A percentile compares a stretch with the other conserved stretches of the same genome.
phyloP scores from a whole-genome alignment of 2,329 filamentous ascomycete species.

The Phialophora verrucosa region DNA sequence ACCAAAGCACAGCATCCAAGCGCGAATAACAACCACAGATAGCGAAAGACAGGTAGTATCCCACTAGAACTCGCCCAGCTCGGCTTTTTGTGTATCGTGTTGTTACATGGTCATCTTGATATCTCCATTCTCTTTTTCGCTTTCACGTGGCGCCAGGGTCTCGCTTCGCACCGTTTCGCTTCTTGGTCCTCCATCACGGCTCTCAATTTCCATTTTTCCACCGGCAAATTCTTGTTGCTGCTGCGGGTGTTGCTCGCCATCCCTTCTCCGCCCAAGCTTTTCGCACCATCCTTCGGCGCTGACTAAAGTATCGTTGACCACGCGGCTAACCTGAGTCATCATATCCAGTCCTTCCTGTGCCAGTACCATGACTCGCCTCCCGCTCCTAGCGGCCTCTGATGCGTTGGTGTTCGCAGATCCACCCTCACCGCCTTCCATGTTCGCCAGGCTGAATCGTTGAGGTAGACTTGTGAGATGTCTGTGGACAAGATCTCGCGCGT shows the following conservation, averaged over 20 bases:
- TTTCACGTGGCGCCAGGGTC: conserved; percentile 10
- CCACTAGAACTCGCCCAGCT: conserved; percentile 3
- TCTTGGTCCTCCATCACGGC: conserved; percentile 1
- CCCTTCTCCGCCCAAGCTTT: conserved; percentile 64
- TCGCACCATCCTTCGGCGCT: conserved; percentile 94
- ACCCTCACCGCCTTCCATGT: conserved; percentile 53
- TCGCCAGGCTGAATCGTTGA: conserved; percentile 78
- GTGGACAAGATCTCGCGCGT: conserved; percentile 81
- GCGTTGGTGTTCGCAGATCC: conserved; percentile 52
- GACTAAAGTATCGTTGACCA: conserved; percentile 85
- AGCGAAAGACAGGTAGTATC: background rate
- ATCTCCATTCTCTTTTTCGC: conserved; percentile 10
- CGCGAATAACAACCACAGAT: background rate
- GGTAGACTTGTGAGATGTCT: conserved; percentile 84
- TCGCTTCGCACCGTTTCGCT: conserved; percentile 22
- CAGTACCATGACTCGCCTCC: conserved; percentile 80
- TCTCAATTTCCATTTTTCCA: conserved; percentile 23
- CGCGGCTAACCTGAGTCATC: conserved; percentile 86
- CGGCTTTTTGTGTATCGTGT: conserved; percentile 11
- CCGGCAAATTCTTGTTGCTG: conserved; percentile 3
- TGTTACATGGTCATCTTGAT: conserved; percentile 25
- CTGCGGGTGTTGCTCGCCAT: conserved; percentile 20
- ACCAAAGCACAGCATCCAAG: conserved; percentile 2
- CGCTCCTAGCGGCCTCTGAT: conserved; percentile 60
- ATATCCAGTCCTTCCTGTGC: conserved; percentile 92